Base-by-base conservation (phyloP, 2,329 filamentous ascomycete species). In the Fusarium ambrosium region DNA sequence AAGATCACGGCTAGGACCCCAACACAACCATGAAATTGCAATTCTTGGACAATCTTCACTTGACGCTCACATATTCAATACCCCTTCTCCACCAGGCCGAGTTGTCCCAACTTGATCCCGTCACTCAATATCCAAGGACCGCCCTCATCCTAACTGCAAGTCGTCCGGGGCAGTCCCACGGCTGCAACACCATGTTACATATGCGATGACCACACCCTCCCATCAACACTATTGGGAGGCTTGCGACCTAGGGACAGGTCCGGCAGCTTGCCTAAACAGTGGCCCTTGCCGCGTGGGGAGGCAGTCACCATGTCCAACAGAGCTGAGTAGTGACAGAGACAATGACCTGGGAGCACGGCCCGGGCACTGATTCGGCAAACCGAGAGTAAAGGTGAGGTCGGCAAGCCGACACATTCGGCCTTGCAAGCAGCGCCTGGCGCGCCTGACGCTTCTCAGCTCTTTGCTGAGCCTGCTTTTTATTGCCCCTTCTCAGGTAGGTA, bases 401-500 rank as follows among this genome's bases (percentile, higher is more conserved):
- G 48, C 36, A 58, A 60, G 18, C 63, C 39, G 53, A 65, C 4
- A 29, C n/a, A n/a, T n/a, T 22, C 27, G 27, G 22, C 56, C 34
- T n/a, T 6, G 34, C 37, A n/a, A 43, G 41, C 63, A 75, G 66
- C 72, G 66, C 32, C 66, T 71, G 63, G 66, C 63, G 73, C 73
- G 72, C 61, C 72, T 73, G 70, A 61, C 68, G 65, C 45, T 59
- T 72, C 41, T 63, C 48, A 20, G 61, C 24, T 13, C 11, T 16
- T 64, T 16, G 9, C 43, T 59, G 24, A 60, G 39, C 48, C 41
- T 65, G 63, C 61, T 20, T 39, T 48, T 64, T 36, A 56, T 64
- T 55, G 62, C 69, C 62, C 39, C 18, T 63, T 45, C 36, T 16
- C 4, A 43, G 51, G 34, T 11, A 60, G 45, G 37, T 62, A 36